Evolutionary conservation across 2,329 filamentous ascomycete genomes (phyloP), one percentile per base, ranked within the genome.

Genomic region (Fusarium pininemorale): DNA sequence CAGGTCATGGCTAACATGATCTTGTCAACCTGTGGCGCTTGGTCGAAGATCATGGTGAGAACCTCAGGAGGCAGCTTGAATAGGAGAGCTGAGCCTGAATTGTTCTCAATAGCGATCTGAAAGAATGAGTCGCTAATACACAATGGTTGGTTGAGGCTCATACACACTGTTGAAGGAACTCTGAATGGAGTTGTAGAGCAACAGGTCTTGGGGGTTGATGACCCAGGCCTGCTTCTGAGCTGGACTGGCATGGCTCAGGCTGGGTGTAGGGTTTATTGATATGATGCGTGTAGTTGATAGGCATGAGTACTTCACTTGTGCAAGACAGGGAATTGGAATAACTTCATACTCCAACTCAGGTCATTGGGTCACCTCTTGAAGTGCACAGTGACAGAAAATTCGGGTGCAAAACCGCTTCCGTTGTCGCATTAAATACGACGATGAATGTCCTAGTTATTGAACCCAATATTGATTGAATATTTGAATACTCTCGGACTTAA

Each of bases 61-160:
- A 80, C 74, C 35, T 81, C 79, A 22, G 73, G 60, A 14, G 79
- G 79, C 5, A 81, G 64, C n/a, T 44, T 68, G 28, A 77, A 59
- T 13, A 80, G 59, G 1, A 65, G 37, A 38, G 71, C 56, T 22
- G 42, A 66, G 32, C 24, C 50, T 26, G 28, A 14, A 11, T 8
- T 59, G 28, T 10, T 50, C 28, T 65, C 48, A 4, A 22, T 35
- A n/a, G 39, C 24, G 9, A 76, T 24, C 69, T 76, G 11, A 16
- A 10, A 10, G n/a, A 22, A 54, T 74, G 24, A 70, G 69, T 47
- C 20, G 47, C 18, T n/a, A 39, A n/a, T 26, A 18, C 20, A 54
- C n/a, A 35, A 30, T 20, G 24, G 28, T 22, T 38, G n/a, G 41
- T 20, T 20, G 50, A 24, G 50, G 35, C 51, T 54, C 11, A 14